Percentiles rank a stretch among this genome's conserved stretches.
Evolutionary conservation across 495 filamentous ascomycete species (phyloP).

Genomic region (Melanomma pulvis-pyrius): DNA sequence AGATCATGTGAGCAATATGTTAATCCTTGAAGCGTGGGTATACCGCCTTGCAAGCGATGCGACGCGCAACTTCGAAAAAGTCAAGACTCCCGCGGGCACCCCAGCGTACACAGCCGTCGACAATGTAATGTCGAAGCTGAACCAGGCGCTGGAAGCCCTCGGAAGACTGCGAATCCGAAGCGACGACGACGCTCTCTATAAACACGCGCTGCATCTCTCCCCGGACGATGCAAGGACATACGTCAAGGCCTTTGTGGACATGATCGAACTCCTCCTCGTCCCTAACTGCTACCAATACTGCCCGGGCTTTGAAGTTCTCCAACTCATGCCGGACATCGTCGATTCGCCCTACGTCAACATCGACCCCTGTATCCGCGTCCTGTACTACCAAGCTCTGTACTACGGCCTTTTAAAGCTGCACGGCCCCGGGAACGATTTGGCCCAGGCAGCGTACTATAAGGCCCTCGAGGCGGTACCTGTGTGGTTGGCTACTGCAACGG

Average conservation of each 20-base stretch:
- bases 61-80: slow-evolving; percentile 9
- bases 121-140: slow-evolving; percentile 9
- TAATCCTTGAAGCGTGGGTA: slow-evolving; percentile 14
- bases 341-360: slow-evolving; percentile 19
- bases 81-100: neutral
- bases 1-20: neutral
- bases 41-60: slow-evolving; percentile 21
- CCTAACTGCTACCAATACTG: neutral
- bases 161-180: slow-evolving; percentile 10
- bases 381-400: slow-evolving; percentile 18
- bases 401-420: slow-evolving; percentile 11
- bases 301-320: slow-evolving; percentile 2
- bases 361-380: slow-evolving; percentile 11
- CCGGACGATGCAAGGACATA: slow-evolving; percentile 1
- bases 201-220: neutral
- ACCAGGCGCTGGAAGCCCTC: slow-evolving; percentile 14
- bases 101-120: neutral
- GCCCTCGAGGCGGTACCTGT: slow-evolving; percentile 7
- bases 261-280: neutral
- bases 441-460: slow-evolving; percentile 12
- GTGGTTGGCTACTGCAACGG: slow-evolving; percentile 5
- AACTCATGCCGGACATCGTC: slow-evolving; percentile 10
- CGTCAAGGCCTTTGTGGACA: slow-evolving; percentile 10
- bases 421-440: neutral
- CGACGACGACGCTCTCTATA: neutral